phyloP scores from a whole-genome alignment of 352 stramenopile species.

The Globisporangium yorkense region DNA sequence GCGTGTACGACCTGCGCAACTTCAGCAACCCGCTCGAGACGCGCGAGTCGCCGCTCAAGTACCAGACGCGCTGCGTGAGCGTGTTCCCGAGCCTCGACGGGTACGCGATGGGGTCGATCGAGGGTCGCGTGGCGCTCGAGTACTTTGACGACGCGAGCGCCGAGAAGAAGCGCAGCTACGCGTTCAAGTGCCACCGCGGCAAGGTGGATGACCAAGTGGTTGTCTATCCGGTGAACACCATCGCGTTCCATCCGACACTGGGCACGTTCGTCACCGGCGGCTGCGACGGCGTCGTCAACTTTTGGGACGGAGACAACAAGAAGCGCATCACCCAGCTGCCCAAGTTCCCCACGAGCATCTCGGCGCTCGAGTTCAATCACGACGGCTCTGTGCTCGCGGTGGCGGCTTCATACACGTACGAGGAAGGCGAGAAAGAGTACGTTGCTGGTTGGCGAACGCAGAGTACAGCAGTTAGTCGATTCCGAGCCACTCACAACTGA shows the following conservation, averaged over 20 bases:
- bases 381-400: constrained; percentile 93
- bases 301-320: constrained; percentile 95
- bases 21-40: constrained; percentile 50
- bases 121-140: constrained; percentile 96
- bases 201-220: constrained; percentile 76
- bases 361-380: constrained; percentile 92
- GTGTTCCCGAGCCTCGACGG: constrained; percentile 67
- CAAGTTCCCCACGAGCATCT: constrained; percentile 84
- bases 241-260: constrained; percentile 93
- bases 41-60: constrained; percentile 83
- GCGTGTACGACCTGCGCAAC: constrained; percentile 83
- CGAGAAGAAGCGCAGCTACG: constrained; percentile 85
- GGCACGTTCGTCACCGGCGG: constrained; percentile 95
- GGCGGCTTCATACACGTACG: constrained; percentile 96
- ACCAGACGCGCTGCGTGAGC: constrained; percentile 88
- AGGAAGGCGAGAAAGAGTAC: constrained; percentile 95
- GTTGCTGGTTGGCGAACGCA: constrained; percentile 7
- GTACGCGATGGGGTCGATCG: constrained; percentile 93
- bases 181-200: constrained; percentile 97
- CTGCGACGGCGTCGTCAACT: constrained; percentile 90
- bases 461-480: neutral
- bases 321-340: constrained; percentile 90
- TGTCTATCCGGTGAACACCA: constrained; percentile 95
- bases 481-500: neutral
- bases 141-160: constrained; percentile 78